Evolutionary conservation across 2,329 filamentous ascomycete genomes (phyloP), one percentile per base, ranked within the genome.

Genomic region (Ophiognomonia clavigignenti-juglandacearum): DNA sequence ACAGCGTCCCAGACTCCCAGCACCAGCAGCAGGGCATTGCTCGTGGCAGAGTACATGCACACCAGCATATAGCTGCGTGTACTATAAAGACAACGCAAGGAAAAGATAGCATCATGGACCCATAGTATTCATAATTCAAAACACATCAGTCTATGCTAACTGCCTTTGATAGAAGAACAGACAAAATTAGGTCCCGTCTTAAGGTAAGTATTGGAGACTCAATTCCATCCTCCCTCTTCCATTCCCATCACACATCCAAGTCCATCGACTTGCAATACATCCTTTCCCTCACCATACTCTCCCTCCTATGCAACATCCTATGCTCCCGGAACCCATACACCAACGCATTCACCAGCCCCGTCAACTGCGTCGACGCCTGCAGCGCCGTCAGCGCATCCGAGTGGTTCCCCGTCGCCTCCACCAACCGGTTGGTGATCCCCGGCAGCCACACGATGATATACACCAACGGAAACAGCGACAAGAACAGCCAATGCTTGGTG

Each of bases 281-380:
- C 23, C 22, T 43, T 18, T 34, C 32, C 23, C 22, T 31, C n/a
- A 18, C 41, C 41, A 19, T 5, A 13, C 20, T 20, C 38, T 32
- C 40, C 26, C 44, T 46, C 32, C 29, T 45, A 11, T 46, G 47
- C 23, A 34, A 34, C 7, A 11, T 31, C 13, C 42, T 22, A 23
- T 49, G 47, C 18, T 49, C 47, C 9, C 45, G 34, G 14, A 51
- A 51, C 0, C 48, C 48, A 18, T 51, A 51, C 16, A 48, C 39
- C 11, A 51, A 18, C 18, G 48, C 45, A 20, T 51, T 51, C 16
- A 48, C 40, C 39, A 51, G 27, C 6, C 48, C 48, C 1, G 45
- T 48, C 8, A 51, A 39, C 41, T 51, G 48, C 6, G 48, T 51
- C 19, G 48, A 40, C 16, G 44, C 48, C 48, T 51, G 48, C 24